Evolutionary conservation across 2,329 filamentous ascomycete genomes (phyloP).

Genomic region (Herpotrichia juniperi): DNA sequence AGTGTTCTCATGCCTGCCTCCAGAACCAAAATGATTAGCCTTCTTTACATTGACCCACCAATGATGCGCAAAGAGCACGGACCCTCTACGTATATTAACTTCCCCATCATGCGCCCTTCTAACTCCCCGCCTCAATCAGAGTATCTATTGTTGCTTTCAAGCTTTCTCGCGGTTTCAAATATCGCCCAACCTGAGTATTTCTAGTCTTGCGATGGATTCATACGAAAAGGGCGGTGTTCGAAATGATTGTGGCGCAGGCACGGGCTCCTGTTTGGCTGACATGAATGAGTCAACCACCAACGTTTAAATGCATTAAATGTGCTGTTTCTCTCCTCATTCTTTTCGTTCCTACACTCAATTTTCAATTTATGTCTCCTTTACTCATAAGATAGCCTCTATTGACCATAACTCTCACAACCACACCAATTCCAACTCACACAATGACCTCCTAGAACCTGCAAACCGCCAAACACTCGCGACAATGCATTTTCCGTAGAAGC

Average conservation of each 20-base stretch:
- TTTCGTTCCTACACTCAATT: background rate
- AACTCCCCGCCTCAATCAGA: background rate
- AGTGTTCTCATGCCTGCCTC: constrained; percentile 3
- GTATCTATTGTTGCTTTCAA: background rate
- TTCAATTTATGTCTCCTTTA: background rate
- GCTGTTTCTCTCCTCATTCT: background rate
- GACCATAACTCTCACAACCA: background rate
- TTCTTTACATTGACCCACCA: background rate
- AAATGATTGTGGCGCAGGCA: background rate
- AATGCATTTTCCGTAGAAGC: background rate
- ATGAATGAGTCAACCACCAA: constrained; percentile 2
- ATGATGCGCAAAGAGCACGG: background rate
- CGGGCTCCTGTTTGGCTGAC: background rate
- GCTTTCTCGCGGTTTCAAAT: background rate
- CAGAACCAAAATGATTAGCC: background rate
- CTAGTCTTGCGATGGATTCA: background rate
- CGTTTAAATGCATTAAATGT: background rate
- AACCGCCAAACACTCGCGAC: background rate
- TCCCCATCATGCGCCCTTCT: too few relatives aligned
- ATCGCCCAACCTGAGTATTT: background rate
- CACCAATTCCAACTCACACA: background rate
- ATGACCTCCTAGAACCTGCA: background rate
- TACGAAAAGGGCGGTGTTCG: background rate
- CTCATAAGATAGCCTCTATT: background rate
- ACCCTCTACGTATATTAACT: too few relatives aligned